These are phyloP conservation scores for Solanum appendiculatum DNA, from an alignment of 257 asterid genomes.

Conservation along the genomic window DNA sequence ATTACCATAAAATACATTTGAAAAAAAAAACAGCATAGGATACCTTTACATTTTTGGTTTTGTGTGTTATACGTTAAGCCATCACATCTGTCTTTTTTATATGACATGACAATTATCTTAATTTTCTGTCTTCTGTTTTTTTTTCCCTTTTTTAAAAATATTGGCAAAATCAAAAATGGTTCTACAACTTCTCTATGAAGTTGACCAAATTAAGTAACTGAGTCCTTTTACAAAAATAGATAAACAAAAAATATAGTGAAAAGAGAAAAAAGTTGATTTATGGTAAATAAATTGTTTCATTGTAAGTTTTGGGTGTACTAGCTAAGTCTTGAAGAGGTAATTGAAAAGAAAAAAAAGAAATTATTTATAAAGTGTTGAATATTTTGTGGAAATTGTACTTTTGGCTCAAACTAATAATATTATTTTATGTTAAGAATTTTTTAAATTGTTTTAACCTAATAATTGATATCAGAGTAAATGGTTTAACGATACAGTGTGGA, in stretches of 20 bases:
- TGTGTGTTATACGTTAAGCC: neutral
- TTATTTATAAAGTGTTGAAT: neutral
- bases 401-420: neutral
- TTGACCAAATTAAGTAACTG: neutral
- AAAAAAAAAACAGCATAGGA: neutral
- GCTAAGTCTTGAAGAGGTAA: too few relatives aligned
- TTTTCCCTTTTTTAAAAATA: neutral
- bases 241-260: neutral
- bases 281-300: neutral
- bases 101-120: neutral
- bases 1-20: neutral
- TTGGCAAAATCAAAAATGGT: neutral
- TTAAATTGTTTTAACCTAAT: neutral
- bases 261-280: neutral
- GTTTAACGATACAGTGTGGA: neutral
- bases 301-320: neutral
- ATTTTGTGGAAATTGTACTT: neutral
- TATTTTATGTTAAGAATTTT: neutral
- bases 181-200: neutral
- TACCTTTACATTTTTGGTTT: neutral
- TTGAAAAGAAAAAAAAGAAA: too few relatives aligned
- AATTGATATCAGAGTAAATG: neutral
- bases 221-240: neutral
- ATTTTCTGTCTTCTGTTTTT: neutral
- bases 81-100: neutral